Base-by-base conservation (phyloP, 1,139 yeast genomes). In the Zhuliangozyma parablackwelliae region DNA sequence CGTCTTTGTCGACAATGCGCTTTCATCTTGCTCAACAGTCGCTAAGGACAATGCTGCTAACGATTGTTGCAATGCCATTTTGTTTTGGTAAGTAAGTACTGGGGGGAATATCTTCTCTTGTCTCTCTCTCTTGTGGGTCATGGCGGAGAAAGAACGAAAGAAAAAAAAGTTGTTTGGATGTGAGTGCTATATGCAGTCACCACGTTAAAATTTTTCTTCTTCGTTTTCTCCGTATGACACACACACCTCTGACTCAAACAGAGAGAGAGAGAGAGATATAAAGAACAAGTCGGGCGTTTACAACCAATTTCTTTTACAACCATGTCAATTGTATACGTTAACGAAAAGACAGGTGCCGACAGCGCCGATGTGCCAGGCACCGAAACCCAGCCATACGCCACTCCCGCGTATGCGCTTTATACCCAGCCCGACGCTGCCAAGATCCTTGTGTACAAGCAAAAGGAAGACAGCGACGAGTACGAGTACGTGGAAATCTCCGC, bases 331-430 rank as follows among this genome's bases (percentile, higher is more conserved):
- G 64, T 68, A 20, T 86, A 82, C 66, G 82, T 90, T 48, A 77
- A 83, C 73, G 95, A 88, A 49, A 58, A 69, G 36, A 60, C 74
- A 7, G 97, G 97, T 42, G 63, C 56, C 21, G 97, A 90, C 51
- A 72, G 65, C 26, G 50, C 69, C 26, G 67, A 72, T 24, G 59
- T 59, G 16, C 61, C 69, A 8, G 97, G 97, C 32, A 49, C 87
- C 24, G 72, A 81, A 56, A 72, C 68, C 25, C 54, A 69, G 26
- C 97, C 98, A 34, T 89, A 66, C 66, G 78, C 84, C 56, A 76
- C 90, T 9, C 70, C 97, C 21, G 96, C 97, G 1, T 92, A 62
- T 57, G 98, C 97, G 3, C 56, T 85, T 32, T 88, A 63, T 53
- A 57, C 63, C 30, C 57, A 63, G 35, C 71, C 79, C 13, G 88